These are phyloP conservation scores for Hygrocybe coccinea DNA, from an alignment of 768 basidiomycete species.

Conservation along the genomic window DNA sequence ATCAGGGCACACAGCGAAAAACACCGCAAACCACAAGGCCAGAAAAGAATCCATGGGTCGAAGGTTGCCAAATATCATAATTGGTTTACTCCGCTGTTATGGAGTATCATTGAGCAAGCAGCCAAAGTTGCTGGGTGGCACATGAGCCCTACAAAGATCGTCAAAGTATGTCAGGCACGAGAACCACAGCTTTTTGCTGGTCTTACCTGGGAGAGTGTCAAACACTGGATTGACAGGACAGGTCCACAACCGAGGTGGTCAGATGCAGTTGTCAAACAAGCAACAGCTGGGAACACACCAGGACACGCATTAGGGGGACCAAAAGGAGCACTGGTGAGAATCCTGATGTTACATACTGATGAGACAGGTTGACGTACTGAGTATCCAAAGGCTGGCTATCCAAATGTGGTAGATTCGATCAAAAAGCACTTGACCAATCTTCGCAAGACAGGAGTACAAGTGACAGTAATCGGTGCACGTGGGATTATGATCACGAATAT, in stretches of 20 bases:
- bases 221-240: slow-evolving; percentile 24
- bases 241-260: slow-evolving; percentile 17
- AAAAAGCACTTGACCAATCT: too few relatives aligned
- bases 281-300: neutral
- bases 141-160: slow-evolving; percentile 17
- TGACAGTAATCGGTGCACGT: slow-evolving; percentile 14
- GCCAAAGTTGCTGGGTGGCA: slow-evolving; percentile 8
- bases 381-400: neutral
- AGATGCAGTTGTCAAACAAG: neutral
- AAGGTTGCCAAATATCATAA: slow-evolving; percentile 7
- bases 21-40: slow-evolving; percentile 6
- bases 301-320: neutral
- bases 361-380: neutral
- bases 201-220: slow-evolving; percentile 18
- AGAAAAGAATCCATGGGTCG: neutral
- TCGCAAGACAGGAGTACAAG: slow-evolving; percentile 9
- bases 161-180: slow-evolving; percentile 11
- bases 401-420: neutral
- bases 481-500: slow-evolving; percentile 30
- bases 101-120: slow-evolving; percentile 11
- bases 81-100: slow-evolving; percentile 10
- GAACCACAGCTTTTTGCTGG: slow-evolving; percentile 13
- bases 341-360: neutral
- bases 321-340: neutral
- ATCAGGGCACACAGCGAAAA: slow-evolving; percentile 2